Evolutionary conservation across 169 alveolate species (phyloP), one percentile per base, ranked within the genome.

Genomic region (Condylostoma magnum): DNA sequence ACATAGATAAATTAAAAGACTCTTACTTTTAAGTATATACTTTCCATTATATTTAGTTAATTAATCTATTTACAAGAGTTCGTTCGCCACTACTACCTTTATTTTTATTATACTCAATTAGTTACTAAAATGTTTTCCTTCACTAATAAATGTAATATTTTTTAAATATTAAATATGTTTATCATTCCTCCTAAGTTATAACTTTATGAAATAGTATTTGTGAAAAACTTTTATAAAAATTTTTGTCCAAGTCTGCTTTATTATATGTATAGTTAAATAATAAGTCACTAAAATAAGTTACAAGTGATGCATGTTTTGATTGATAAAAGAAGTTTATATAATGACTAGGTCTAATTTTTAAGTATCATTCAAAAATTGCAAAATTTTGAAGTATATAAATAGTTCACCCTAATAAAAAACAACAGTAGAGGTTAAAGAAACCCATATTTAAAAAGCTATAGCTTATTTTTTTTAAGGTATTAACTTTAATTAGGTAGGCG

Each of bases 121-220:
- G 72, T n/a, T 63, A 63, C 72, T 63, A 56, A 63, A 56, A 63
- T 63, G 72, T 43, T 63, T 63, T 56, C 37, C 54, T 63, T 63
- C 72, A 63, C 72, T 63, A 36, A n/a, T n/a, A n/a, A n/a, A n/a
- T n/a, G n/a, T n/a, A n/a, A n/a, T n/a, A n/a, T n/a, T n/a, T n/a
- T n/a, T n/a, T n/a, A n/a, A n/a, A n/a, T n/a, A n/a, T n/a, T n/a
- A n/a, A n/a, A n/a, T n/a, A n/a, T n/a, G n/a, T n/a, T n/a, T n/a
- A n/a, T n/a, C n/a, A n/a, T n/a, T n/a, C n/a, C n/a, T n/a, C n/a
- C n/a, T n/a, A n/a, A n/a, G n/a, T n/a, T n/a, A n/a, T n/a, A n/a
- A n/a, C n/a, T n/a, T n/a, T n/a, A n/a, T n/a, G n/a, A n/a, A n/a
- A n/a, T n/a, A n/a, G n/a, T n/a, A n/a, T n/a, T n/a, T n/a, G n/a